Percentiles rank a stretch among this genome's conserved stretches.
These are phyloP conservation scores for Adiantum capillusveneris DNA, from an alignment of 75 land plant genomes.

Conservation along the genomic window DNA sequence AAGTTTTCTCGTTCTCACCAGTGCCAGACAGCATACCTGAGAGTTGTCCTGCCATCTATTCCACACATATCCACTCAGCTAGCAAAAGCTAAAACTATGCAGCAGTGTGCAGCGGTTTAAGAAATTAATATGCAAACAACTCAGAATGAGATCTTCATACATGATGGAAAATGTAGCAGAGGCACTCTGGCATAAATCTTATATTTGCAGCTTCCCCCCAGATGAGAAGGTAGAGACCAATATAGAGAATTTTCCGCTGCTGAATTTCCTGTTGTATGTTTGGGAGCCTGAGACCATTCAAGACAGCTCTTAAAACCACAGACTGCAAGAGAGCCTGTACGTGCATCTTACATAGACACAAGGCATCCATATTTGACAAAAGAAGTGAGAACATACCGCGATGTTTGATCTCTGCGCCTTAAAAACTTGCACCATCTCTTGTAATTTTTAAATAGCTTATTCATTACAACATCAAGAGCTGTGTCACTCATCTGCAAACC, in stretches of 20 bases:
- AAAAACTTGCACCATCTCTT: slow-evolving; percentile 88
- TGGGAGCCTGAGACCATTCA: slow-evolving; percentile 41
- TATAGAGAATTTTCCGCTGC: slow-evolving; percentile 57
- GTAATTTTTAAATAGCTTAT: slow-evolving; percentile 72
- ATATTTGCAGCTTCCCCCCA: slow-evolving; percentile 99
- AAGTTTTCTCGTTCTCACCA: slow-evolving; percentile 63
- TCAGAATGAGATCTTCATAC: no score
- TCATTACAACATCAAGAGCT: slow-evolving; percentile 61
- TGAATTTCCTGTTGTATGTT: slow-evolving; percentile 57
- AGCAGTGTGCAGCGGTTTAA: no score
- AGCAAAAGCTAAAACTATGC: no score
- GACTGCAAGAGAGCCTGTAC: no score
- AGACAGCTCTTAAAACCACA: no score
- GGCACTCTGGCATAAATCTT: slow-evolving; percentile 92
- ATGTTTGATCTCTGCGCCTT: slow-evolving; percentile 39
- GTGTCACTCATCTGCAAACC: slow-evolving; percentile 42
- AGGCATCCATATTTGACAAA: no score
- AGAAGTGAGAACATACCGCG: no score
- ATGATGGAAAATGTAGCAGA: slow-evolving; percentile 94
- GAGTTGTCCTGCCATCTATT: slow-evolving; percentile 91
- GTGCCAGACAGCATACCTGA: slow-evolving; percentile 47
- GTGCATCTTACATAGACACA: no score
- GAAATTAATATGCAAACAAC: no score
- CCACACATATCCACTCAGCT: neutral
- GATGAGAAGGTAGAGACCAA: slow-evolving; percentile 78